Evolutionary conservation across 169 alveolate species (phyloP).

Genomic region (Neospora caninum): DNA sequence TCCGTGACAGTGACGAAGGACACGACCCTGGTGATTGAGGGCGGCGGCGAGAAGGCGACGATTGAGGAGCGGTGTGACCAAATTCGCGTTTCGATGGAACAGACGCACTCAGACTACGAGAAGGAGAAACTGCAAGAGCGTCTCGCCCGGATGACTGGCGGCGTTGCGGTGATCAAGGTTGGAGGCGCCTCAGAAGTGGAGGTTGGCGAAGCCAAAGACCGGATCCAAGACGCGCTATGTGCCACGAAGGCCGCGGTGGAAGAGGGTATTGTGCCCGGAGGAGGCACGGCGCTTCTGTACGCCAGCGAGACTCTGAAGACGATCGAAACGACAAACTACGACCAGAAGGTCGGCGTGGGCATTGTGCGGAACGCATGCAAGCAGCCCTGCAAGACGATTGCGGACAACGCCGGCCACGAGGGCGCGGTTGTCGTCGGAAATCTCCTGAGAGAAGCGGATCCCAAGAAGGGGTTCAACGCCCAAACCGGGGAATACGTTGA

Average conservation of each 20-base stretch:
- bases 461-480: conserved; percentile 95
- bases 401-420: conserved; percentile 98
- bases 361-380: conserved; percentile 95
- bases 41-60: conserved; percentile 92
- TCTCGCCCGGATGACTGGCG: conserved; percentile 97
- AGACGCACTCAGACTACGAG: conserved; percentile 83
- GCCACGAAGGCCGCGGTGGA: conserved; percentile 99
- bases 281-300: conserved; percentile 87
- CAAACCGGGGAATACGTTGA: conserved; percentile 93
- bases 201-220: conserved; percentile 98
- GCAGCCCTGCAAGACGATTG: conserved; percentile 96
- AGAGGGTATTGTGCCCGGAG: conserved; percentile 99
- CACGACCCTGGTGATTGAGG: conserved; percentile 97
- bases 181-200: conserved; percentile 65
- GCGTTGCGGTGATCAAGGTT: conserved; percentile 96
- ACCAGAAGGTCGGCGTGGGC: conserved; percentile 94
- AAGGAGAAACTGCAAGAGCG: conserved; percentile 97
- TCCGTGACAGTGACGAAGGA: conserved; percentile 96
- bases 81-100: conserved; percentile 90
- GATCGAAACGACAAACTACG: conserved; percentile 84
- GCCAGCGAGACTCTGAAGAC: conserved; percentile 63
- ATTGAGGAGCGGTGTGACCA: conserved; percentile 92
- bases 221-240: conserved; percentile 98
- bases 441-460: conserved; percentile 78
- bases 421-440: conserved; percentile 97